Percentiles rank a stretch among this genome's conserved stretches.
These are phyloP conservation scores for Hypoxylon rickii DNA, from an alignment of 495 filamentous ascomycete species.

Conservation along the genomic window DNA sequence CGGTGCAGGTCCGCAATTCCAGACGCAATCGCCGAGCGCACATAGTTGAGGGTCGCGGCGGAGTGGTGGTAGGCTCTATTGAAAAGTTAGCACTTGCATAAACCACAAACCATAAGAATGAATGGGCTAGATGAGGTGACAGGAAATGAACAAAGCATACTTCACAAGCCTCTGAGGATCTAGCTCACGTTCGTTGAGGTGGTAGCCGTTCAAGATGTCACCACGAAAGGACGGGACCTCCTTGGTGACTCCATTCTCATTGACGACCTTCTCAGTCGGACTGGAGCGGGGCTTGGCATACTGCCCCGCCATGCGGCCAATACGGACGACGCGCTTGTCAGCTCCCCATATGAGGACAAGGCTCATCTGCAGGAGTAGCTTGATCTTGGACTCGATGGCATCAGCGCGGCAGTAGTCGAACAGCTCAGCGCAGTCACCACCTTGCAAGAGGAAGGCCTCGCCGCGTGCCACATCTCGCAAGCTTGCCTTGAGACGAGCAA, in stretches of 20 bases:
- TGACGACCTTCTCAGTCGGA: conserved; percentile 72
- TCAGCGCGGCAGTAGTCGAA: conserved; percentile 93
- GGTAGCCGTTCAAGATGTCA: conserved; percentile 93
- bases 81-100: not conserved
- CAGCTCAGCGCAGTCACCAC: conserved; percentile 94
- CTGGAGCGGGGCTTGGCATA: conserved; percentile 94
- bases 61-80: conserved; percentile 90
- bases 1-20: conserved; percentile 93
- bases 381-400: conserved; percentile 94
- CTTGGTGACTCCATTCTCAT: conserved; percentile 58
- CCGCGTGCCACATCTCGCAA: conserved; percentile 87
- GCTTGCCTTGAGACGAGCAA: conserved; percentile 73
- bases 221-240: conserved; percentile 89
- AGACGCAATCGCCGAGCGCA: conserved; percentile 79
- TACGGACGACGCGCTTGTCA: conserved; percentile 92
- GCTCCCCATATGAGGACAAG: conserved; percentile 86
- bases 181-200: conserved; percentile 67
- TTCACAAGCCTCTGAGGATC: conserved; percentile 83
- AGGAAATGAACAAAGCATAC: conserved; percentile 38
- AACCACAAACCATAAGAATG: no score
- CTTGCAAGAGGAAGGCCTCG: conserved; percentile 93
- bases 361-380: conserved; percentile 94
- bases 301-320: conserved; percentile 95
- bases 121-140: not conserved
- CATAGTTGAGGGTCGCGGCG: conserved; percentile 88